These are phyloP conservation scores for Xylariomycetidae sp. DNA, from an alignment of 2,329 filamentous ascomycete genomes.

Conservation along the genomic window DNA sequence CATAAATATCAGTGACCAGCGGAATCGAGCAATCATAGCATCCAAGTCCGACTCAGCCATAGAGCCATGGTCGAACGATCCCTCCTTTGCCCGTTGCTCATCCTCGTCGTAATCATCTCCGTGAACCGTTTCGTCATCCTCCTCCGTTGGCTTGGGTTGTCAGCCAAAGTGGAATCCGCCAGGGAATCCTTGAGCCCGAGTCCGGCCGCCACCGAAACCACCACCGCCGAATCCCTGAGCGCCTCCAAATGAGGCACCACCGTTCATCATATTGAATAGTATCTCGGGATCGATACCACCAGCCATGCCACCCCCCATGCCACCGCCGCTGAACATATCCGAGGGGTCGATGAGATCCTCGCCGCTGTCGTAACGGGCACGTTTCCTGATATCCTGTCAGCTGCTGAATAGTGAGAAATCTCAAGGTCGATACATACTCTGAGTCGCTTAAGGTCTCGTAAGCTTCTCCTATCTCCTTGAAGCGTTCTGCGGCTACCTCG, in stretches of 20 bases:
- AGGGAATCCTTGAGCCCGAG: constrained; percentile 37
- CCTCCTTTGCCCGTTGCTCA: too few relatives aligned
- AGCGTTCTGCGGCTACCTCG: constrained; percentile 76
- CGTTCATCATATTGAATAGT: constrained; percentile 80
- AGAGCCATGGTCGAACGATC: constrained; percentile 8
- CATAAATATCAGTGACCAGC: constrained; percentile 22
- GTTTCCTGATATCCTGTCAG: constrained; percentile 56
- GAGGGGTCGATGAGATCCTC: constrained; percentile 84
- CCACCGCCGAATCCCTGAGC: constrained; percentile 45
- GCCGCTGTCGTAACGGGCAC: constrained; percentile 84
- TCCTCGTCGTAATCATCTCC: constrained; percentile 28
- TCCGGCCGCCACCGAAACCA: constrained; percentile 41
- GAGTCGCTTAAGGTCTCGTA: constrained; percentile 94
- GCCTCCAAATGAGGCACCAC: constrained; percentile 53
- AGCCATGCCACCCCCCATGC: constrained; percentile 42
- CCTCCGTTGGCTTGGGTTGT: constrained; percentile 31
- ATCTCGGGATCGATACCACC: constrained; percentile 73
- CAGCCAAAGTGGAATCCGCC: constrained; percentile 56
- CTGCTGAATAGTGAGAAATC: background rate
- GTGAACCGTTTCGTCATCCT: constrained; percentile 22
- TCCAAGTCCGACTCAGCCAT: constrained; percentile 15
- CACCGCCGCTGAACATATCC: constrained; percentile 72
- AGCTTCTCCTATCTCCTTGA: constrained; percentile 97
- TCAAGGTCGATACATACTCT: constrained; percentile 58
- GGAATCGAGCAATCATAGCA: constrained; percentile 22